Percentiles rank a stretch among this genome's conserved stretches.
phyloP scores from a whole-genome alignment of 352 stramenopile species.

The Pythium aquatile region DNA sequence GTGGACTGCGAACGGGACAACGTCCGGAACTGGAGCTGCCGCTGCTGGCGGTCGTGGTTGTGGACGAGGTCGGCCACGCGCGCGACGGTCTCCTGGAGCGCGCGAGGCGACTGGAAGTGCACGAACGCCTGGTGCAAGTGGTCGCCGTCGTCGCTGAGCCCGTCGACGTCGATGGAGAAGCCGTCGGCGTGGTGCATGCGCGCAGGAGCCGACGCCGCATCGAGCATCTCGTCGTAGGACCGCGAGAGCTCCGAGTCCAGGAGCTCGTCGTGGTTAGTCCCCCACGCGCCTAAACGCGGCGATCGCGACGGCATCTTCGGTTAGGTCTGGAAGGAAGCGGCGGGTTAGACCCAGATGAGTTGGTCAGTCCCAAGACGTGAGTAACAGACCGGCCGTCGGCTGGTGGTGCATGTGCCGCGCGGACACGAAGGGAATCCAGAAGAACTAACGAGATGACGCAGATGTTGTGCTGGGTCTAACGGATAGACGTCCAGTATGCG shows the following conservation, averaged over 20 bases:
- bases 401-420: conserved; percentile 2
- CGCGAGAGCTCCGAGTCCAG: conserved; percentile 21
- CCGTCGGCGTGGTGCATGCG: neutral
- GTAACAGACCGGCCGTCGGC: conserved; percentile 5
- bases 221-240: conserved; percentile 24
- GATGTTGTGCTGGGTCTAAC: neutral
- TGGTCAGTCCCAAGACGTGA: conserved; percentile 4
- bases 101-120: conserved; percentile 22
- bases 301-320: neutral
- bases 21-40: neutral
- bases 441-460: neutral
- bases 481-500: neutral
- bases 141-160: conserved; percentile 9
- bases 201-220: neutral
- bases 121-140: conserved; percentile 12
- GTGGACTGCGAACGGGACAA: conserved; percentile 11
- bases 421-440: conserved; percentile 1
- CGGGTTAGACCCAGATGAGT: neutral
- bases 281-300: neutral
- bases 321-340: neutral
- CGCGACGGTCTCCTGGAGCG: conserved; percentile 14
- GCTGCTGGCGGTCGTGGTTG: conserved; percentile 3
- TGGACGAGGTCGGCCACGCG: conserved; percentile 17
- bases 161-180: conserved; percentile 15
- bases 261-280: conserved; percentile 1